A percentile compares a stretch with the other conserved stretches of the same genome.
phyloP scores from a whole-genome alignment of 768 basidiomycete species.

The Rhodotorula toruloides region DNA sequence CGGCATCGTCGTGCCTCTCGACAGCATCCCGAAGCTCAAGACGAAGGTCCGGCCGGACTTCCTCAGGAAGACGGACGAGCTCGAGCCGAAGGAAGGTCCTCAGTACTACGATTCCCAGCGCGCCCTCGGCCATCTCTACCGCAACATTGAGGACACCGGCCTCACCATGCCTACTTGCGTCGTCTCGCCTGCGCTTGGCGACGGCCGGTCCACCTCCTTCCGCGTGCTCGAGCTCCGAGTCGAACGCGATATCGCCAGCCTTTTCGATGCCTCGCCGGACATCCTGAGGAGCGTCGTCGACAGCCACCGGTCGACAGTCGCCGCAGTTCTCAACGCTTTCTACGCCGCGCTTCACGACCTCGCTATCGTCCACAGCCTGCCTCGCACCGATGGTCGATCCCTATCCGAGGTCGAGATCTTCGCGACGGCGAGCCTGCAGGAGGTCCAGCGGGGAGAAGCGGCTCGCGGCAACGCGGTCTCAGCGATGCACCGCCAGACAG shows the following conservation, averaged over 20 bases:
- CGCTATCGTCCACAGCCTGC: neutral
- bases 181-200: neutral
- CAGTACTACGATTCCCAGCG: slow-evolving; percentile 66
- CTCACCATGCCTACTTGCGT: neutral
- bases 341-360: neutral
- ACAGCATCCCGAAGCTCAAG: neutral
- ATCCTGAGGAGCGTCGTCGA: neutral
- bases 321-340: neutral
- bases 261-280: neutral
- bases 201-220: neutral
- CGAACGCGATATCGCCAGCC: neutral
- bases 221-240: neutral
- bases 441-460: neutral
- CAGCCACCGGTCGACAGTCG: too few species aligned
- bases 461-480: slow-evolving; percentile 14
- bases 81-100: too few species aligned
- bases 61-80: slow-evolving; percentile 45
- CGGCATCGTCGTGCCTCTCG: slow-evolving; percentile 4
- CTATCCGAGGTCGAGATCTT: slow-evolving; percentile 18
- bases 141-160: slow-evolving; percentile 50
- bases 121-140: slow-evolving; percentile 68
- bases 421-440: slow-evolving; percentile 10
- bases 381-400: neutral
- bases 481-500: neutral
- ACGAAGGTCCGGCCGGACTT: slow-evolving; percentile 19